A percentile compares a stretch with the other conserved stretches of the same genome.
Evolutionary conservation across 768 basidiomycete species (phyloP).

Genomic region (Pholiota conissans): DNA sequence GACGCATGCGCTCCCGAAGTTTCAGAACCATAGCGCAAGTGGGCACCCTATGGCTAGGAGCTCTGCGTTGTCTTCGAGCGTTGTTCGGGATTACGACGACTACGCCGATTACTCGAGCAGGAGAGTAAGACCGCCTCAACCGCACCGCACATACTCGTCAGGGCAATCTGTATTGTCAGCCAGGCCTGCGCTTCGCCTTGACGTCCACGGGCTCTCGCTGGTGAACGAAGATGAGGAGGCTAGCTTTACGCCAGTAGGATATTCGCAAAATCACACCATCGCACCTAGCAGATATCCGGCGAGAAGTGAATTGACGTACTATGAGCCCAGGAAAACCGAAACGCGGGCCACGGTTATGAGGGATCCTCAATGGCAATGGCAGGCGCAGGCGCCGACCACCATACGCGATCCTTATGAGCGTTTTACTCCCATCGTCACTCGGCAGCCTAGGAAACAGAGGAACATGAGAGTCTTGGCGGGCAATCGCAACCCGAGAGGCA

Average conservation of each 20-base stretch:
- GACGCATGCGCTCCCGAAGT: neutral
- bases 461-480: constrained; percentile 3
- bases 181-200: constrained; percentile 1
- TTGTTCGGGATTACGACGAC: neutral
- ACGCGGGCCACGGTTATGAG: no score
- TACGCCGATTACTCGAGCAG: neutral
- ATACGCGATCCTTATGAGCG: neutral
- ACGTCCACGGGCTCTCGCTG: constrained; percentile 9
- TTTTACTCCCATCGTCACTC: neutral
- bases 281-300: neutral
- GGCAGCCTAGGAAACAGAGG: constrained; percentile 7
- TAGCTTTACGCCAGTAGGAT: neutral
- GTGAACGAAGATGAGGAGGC: constrained; percentile 10
- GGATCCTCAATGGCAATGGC: neutral
- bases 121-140: neutral
- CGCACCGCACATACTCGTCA: neutral
- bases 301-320: no score
- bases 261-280: neutral
- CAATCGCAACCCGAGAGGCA: constrained; percentile 15
- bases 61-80: neutral
- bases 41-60: neutral
- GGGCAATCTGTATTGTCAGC: neutral
- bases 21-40: neutral
- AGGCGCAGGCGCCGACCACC: neutral
- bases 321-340: no score